Conservation (phyloP, 306 rosid species). For the Cicer bijugum region DNA sequence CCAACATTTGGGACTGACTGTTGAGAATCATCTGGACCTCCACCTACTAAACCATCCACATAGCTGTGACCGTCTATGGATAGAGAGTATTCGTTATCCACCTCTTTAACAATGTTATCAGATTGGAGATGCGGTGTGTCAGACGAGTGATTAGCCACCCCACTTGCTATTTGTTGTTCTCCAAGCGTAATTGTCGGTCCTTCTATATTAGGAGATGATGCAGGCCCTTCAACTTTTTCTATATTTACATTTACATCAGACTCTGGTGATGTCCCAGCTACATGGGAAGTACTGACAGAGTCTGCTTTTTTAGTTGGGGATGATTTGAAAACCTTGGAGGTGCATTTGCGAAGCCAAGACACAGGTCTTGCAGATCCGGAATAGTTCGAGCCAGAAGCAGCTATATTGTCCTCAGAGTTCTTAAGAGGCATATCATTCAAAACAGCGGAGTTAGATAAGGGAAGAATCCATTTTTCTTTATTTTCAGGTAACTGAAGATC, state of each 20-base stretch:
- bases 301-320: constrained; percentile 67
- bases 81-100: constrained; percentile 49
- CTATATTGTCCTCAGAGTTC: constrained; percentile 42
- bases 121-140: constrained; percentile 47
- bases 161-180: constrained; percentile 49
- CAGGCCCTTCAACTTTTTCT: constrained; percentile 47
- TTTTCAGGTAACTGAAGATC: constrained; percentile 65
- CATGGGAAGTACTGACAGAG: constrained; percentile 51
- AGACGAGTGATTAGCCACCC: constrained; percentile 42
- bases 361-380: constrained; percentile 53
- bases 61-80: constrained; percentile 61
- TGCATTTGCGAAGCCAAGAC: constrained; percentile 74
- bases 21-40: constrained; percentile 68
- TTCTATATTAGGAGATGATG: constrained; percentile 40
- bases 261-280: constrained; percentile 43
- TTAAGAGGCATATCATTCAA: constrained; percentile 43
- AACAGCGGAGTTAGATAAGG: constrained; percentile 44
- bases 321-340: constrained; percentile 60
- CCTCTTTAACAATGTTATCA: constrained; percentile 46
- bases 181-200: constrained; percentile 42
- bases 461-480: constrained; percentile 47
- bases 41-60: constrained; percentile 60
- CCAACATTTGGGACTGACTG: constrained; percentile 66
- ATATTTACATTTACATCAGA: constrained; percentile 46
- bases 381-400: constrained; percentile 47